Conservation (phyloP, 306 rosid genomes). For the Sphenostylis stenocarpa region DNA sequence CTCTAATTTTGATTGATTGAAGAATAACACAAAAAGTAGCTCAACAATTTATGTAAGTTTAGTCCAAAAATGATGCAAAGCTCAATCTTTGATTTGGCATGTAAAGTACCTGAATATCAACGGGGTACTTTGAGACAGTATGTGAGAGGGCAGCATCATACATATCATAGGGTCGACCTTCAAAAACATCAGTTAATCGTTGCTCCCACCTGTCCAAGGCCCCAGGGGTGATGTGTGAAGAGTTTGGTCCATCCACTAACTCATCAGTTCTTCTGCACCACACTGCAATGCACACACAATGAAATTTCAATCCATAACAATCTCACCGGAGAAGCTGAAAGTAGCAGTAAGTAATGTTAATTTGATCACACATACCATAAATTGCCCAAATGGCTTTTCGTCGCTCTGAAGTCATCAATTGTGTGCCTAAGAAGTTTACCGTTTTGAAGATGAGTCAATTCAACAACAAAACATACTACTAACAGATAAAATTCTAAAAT, state of each 20-base stretch:
- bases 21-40: not conserved
- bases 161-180: slow-evolving; percentile 89
- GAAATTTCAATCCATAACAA: not conserved
- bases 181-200: slow-evolving; percentile 69
- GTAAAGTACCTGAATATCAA: slow-evolving; percentile 75
- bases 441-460: slow-evolving; percentile 4
- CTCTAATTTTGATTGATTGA: not conserved
- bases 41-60: not conserved
- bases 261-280: slow-evolving; percentile 99
- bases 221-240: slow-evolving; percentile 85
- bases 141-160: slow-evolving; percentile 93
- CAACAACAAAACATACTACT: not conserved
- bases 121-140: slow-evolving; percentile 74
- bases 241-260: slow-evolving; percentile 94
- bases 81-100: not conserved
- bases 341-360: not conserved
- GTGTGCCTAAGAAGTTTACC: slow-evolving; percentile 62
- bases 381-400: slow-evolving; percentile 93
- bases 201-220: slow-evolving; percentile 94
- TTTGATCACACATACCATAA: slow-evolving; percentile 56
- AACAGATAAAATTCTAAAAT: not conserved
- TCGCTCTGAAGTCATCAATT: slow-evolving; percentile 83
- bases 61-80: not conserved
- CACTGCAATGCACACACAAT: slow-evolving; percentile 53
- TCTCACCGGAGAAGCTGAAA: not conserved